Percentiles rank a stretch among this genome's conserved stretches.
Evolutionary conservation across 257 asterid species (phyloP).

Genomic region (Hygrophila difformis): DNA sequence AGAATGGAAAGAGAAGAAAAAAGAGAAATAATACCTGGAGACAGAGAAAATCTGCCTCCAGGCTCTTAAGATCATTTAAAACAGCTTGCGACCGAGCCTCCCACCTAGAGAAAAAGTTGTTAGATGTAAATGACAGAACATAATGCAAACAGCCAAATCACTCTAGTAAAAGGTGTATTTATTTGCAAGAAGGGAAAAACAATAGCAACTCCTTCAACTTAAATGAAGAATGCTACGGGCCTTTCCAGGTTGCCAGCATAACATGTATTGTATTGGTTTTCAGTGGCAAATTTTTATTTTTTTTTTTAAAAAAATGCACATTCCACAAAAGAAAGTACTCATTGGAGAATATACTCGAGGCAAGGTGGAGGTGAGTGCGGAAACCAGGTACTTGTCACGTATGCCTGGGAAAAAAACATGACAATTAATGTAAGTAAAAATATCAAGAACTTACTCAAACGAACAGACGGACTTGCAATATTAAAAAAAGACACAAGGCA

Average conservation of each 20-base stretch:
- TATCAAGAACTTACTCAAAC: not conserved
- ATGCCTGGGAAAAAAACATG: constrained; percentile 50
- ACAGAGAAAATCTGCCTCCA: constrained; percentile 78
- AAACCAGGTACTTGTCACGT: constrained; percentile 58
- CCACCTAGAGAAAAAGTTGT: constrained; percentile 50
- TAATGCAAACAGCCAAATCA: not conserved
- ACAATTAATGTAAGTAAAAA: not conserved
- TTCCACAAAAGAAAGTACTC: constrained; percentile 3
- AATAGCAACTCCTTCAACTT: too few species aligned
- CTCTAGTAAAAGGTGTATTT: too few species aligned
- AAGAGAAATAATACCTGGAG: constrained; percentile 50
- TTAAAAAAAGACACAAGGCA: not conserved
- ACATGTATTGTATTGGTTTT: not conserved
- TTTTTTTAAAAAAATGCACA: not conserved
- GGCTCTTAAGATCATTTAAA: constrained; percentile 55
- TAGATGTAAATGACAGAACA: not conserved
- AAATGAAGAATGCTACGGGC: too few species aligned
- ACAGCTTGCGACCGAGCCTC: constrained; percentile 78
- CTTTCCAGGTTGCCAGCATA: too few species aligned
- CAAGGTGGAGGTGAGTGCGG: constrained; percentile 83
- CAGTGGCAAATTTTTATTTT: not conserved
- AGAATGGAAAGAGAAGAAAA: constrained; percentile 11
- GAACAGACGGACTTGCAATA: too few species aligned
- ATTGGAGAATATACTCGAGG: constrained; percentile 49
- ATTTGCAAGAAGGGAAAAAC: too few species aligned